phyloP scores from a whole-genome alignment of 768 basidiomycete species.

The Hericium rajendrae region DNA sequence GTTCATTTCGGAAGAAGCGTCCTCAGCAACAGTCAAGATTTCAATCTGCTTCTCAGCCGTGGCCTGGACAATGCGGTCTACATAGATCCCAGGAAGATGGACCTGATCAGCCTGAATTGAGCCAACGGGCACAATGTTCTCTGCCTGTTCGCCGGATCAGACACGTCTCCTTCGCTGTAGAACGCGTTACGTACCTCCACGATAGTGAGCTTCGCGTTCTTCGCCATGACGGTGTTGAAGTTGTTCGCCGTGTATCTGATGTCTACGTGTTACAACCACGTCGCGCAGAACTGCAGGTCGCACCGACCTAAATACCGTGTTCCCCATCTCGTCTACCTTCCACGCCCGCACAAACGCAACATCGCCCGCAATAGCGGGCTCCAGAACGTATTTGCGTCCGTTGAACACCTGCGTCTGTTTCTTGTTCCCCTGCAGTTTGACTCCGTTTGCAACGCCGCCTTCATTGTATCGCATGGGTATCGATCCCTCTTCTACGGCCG shows the following conservation, averaged over 20 bases:
- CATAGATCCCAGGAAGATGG: constrained; percentile 78
- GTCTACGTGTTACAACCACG: neutral
- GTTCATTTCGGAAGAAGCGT: constrained; percentile 28
- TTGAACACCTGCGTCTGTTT: constrained; percentile 72
- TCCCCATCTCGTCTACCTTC: constrained; percentile 89
- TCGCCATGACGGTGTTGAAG: constrained; percentile 80
- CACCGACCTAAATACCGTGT: constrained; percentile 77
- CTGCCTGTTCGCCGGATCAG: constrained; percentile 46
- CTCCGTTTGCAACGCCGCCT: constrained; percentile 61
- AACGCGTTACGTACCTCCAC: constrained; percentile 49
- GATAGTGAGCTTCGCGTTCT: constrained; percentile 82
- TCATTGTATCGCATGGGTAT: constrained; percentile 75
- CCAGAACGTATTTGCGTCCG: constrained; percentile 75
- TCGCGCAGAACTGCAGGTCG: neutral
- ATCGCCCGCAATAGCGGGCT: constrained; percentile 70
- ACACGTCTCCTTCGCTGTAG: neutral
- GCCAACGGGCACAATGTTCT: constrained; percentile 80
- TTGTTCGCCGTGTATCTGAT: constrained; percentile 78
- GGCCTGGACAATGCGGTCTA: constrained; percentile 80
- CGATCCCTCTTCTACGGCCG: constrained; percentile 69
- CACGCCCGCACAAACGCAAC: constrained; percentile 83
- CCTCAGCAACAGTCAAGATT: constrained; percentile 53
- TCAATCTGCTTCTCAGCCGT: constrained; percentile 74
- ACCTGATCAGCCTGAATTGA: constrained; percentile 73
- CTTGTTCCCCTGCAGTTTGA: constrained; percentile 61